phyloP scores from a whole-genome alignment of 1,284 basidiomycete species.

The Papiliotrema terrestris region DNA sequence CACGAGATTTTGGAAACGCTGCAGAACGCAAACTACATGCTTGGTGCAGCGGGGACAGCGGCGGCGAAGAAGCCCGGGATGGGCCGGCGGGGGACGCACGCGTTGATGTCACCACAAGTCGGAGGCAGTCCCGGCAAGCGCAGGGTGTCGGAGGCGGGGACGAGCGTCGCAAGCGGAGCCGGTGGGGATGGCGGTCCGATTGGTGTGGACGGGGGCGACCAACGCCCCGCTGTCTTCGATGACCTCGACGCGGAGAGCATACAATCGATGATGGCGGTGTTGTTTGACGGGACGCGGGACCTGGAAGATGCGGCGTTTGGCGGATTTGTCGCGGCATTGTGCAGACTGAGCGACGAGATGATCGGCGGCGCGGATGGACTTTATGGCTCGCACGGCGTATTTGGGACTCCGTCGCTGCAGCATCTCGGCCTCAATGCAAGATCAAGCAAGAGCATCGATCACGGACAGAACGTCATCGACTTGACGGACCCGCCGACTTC shows the following conservation, averaged over 20 bases:
- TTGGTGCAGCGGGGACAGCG: constrained; percentile 48
- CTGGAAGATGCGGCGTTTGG: constrained; percentile 78
- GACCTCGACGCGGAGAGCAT: constrained; percentile 74
- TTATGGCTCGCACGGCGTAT: neutral
- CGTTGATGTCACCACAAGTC: constrained; percentile 8
- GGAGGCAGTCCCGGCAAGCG: constrained; percentile 1
- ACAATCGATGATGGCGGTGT: constrained; percentile 64
- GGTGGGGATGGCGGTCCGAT: too few species aligned
- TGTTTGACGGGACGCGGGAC: constrained; percentile 79
- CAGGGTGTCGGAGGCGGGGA: neutral
- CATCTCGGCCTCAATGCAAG: too few species aligned
- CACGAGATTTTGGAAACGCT: constrained; percentile 83
- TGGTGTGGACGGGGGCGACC: neutral
- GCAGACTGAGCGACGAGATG: constrained; percentile 82
- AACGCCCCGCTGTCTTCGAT: constrained; percentile 33
- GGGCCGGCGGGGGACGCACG: constrained; percentile 13
- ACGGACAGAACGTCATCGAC: constrained; percentile 50
- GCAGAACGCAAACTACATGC: constrained; percentile 88
- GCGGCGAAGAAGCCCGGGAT: constrained; percentile 49
- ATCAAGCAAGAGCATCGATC: constrained; percentile 15
- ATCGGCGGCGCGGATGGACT: constrained; percentile 64
- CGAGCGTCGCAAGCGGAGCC: neutral
- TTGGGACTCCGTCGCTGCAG: neutral
- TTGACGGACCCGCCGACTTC: constrained; percentile 10
- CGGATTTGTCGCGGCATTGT: constrained; percentile 76